Evolutionary conservation across 345 rosid species (phyloP), one percentile per base, ranked within the genome.

Genomic region (Mallotus nudiflorus): DNA sequence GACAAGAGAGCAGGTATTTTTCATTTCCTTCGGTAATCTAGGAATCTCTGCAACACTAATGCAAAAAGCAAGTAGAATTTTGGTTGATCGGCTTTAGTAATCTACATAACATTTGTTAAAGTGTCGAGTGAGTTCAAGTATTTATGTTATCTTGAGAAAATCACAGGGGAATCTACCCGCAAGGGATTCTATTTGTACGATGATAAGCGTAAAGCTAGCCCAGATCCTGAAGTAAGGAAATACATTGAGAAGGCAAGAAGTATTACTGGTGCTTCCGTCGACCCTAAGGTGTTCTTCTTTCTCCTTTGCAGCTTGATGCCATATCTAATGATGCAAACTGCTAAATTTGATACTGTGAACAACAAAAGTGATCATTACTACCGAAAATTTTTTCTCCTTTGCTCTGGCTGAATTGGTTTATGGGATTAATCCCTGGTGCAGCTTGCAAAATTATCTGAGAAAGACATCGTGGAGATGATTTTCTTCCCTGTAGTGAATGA

Each of bases 401-500:
- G n/a, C 22, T 56, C 39, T 31, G 42, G 37, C 51, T 68, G 68
- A 62, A 16, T 29, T 16, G 18, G 35, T n/a, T 27, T 71, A 12
- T 48, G 56, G 54, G 63, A 44, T 71, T 55, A 57, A 65, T 31
- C 37, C 3, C 65, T 49, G 37, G 20, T 80, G 71, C 87, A 95
- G 99, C 72, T 92, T 53, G 82, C 50, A 37, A 89, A 85, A 24
- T 72, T 95, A 52, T 61, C 96, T 0, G 98, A 95, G 70, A 87
- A 83, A 76, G 97, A 95, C 75, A 90, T 95, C 22, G 77, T 92
- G 50, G 99, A 95, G 85, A 95, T 92, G 98, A 71, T 85, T 61
- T 89, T 95, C 83, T 90, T 95, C 71, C 98, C 99, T 0, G 97
- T 95, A 61, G 96, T 95, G 61, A 95, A 95, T 40, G 99, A 95